Conservation (phyloP, 2,329 filamentous ascomycete genomes). For the Hypoxylon sp. region DNA sequence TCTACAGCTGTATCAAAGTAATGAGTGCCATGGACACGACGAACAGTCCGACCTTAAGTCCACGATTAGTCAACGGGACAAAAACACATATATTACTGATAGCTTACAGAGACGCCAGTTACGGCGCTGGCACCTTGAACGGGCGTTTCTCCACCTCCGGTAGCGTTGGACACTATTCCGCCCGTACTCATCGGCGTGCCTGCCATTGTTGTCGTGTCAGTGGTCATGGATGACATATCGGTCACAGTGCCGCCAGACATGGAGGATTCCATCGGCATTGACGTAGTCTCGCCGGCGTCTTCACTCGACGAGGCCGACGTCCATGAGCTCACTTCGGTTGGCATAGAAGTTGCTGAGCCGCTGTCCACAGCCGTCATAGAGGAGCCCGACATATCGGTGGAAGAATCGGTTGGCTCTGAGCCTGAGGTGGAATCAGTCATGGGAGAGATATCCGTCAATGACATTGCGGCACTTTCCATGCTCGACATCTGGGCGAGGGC, state of each 20-base stretch:
- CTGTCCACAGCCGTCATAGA: constrained; percentile 13
- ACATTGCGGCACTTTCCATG: constrained; percentile 26
- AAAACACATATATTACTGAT: neutral
- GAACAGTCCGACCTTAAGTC: constrained; percentile 43
- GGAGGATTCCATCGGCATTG: constrained; percentile 28
- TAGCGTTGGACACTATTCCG: constrained; percentile 38
- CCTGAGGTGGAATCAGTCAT: constrained; percentile 17
- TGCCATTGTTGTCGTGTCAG: constrained; percentile 21
- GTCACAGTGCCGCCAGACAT: constrained; percentile 12
- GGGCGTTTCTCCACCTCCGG: constrained; percentile 35
- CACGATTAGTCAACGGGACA: constrained; percentile 31
- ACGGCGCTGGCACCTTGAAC: constrained; percentile 35
- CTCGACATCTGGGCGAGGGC: constrained; percentile 44
- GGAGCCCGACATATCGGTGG: constrained; percentile 18
- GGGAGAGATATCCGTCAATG: constrained; percentile 19
- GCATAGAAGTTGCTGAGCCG: constrained; percentile 17
- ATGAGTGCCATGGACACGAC: constrained; percentile 41
- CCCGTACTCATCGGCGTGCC: constrained; percentile 40
- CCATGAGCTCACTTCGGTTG: constrained; percentile 13
- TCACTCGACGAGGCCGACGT: neutral
- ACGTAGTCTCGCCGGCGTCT: constrained; percentile 14
- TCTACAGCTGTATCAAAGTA: constrained; percentile 44
- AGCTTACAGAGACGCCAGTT: constrained; percentile 46
- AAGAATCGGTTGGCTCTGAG: constrained; percentile 12
- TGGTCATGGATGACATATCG: constrained; percentile 32